These are phyloP conservation scores for Hypoxylon lenormandii DNA, from an alignment of 495 filamentous ascomycete genomes.

Conservation along the genomic window DNA sequence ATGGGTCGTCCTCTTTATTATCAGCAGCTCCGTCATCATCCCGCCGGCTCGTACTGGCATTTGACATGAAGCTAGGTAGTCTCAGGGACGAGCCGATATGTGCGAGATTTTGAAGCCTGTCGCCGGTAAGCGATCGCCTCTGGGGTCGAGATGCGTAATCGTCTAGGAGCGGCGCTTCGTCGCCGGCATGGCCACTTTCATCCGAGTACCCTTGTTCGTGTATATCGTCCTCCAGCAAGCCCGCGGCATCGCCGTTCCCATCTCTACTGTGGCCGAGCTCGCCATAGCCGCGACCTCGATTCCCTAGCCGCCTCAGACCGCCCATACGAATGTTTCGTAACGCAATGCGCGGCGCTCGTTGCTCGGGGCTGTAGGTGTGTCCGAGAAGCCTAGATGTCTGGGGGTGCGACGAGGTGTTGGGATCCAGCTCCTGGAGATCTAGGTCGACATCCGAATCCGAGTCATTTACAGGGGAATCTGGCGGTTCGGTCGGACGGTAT, in stretches of 20 bases:
- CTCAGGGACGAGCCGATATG: conserved; percentile 57
- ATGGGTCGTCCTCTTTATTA: conserved; percentile 66
- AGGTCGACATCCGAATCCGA: conserved; percentile 78
- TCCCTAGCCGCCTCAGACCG: conserved; percentile 63
- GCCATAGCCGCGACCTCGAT: conserved; percentile 67
- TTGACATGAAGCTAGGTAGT: conserved; percentile 67
- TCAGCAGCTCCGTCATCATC: conserved; percentile 53
- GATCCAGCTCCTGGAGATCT: conserved; percentile 78
- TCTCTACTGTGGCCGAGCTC: conserved; percentile 68
- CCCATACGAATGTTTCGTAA: conserved; percentile 75
- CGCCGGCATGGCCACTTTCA: conserved; percentile 64
- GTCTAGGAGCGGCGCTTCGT: conserved; percentile 74
- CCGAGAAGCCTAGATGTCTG: conserved; percentile 55
- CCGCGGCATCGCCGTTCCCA: conserved; percentile 67
- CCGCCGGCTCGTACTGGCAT: conserved; percentile 43
- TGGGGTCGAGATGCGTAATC: conserved; percentile 48
- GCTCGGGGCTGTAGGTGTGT: conserved; percentile 58
- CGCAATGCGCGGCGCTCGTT: conserved; percentile 71
- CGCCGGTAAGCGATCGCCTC: conserved; percentile 53
- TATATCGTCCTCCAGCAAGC: conserved; percentile 66
- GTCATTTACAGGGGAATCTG: conserved; percentile 65
- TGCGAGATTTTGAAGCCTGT: conserved; percentile 52
- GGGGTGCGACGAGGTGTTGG: conserved; percentile 57
- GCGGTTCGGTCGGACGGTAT: conserved; percentile 62
- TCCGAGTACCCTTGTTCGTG: conserved; percentile 65